Evolutionary conservation across 768 basidiomycete species (phyloP), one percentile per base, ranked within the genome.

Genomic region (Phylloporus sp.): DNA sequence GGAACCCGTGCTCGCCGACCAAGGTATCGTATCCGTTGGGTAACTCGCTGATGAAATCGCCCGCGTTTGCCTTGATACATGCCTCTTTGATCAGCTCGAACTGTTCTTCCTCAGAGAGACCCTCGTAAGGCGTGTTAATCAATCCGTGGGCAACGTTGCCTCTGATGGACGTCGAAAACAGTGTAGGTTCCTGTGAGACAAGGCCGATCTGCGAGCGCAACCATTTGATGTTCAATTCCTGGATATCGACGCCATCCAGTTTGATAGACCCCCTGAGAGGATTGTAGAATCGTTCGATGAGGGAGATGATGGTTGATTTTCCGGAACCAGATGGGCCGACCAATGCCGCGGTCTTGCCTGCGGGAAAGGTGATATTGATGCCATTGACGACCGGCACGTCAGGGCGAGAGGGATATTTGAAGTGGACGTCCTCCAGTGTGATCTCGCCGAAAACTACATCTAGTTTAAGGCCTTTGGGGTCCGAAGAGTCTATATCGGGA

Each of bases 261-360:
- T 77, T 80, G 60, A 92, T 79, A 14, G 60, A 55, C 15, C 91
- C 91, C 1, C 68, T 65, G 0, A 73, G 65, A 3, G 91, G 87
- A 60, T 95, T 91, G 58, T 94, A 94, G 71, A 93, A 94, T 4
- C 91, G 78, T 63, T 93, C 90, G 33, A 91, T 80, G 11, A 93
- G 77, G 20, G 82, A 78, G 26, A 92, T 75, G 42, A 90, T 67
- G 6, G 87, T 89, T 2, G 84, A 86, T 58, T 87, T 87, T 10
- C 86, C 86, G 4, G 82, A 86, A 9, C 86, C 87, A 33, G 82
- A 85, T 10, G 87, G 85, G 41, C 87, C 86, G 38, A 89, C 86
- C 27, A 90, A 73, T 9, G 86, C 86, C 9, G 81, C 79, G 5
- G 86, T 87, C 64, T 86, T 82, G 23, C 90, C 89, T 0, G 84